A percentile compares a stretch with the other conserved stretches of the same genome.
phyloP scores from a whole-genome alignment of 306 rosid species.

The Delonix regia region DNA sequence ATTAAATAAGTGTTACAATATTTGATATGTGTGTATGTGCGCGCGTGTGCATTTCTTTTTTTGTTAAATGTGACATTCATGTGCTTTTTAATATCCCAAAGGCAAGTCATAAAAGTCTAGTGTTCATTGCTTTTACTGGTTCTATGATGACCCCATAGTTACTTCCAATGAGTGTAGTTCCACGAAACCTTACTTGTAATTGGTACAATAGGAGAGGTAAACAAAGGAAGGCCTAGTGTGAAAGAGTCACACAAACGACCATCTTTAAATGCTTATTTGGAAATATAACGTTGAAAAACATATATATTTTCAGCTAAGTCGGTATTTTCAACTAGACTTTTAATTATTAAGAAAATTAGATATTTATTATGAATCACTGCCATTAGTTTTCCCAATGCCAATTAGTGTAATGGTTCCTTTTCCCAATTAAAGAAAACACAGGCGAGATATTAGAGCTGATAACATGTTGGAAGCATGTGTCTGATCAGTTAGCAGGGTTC shows the following conservation, averaged over 20 bases:
- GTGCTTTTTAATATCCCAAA: not conserved
- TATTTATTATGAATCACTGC: not conserved
- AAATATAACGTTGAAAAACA: not conserved
- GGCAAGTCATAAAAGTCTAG: not conserved
- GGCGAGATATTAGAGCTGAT: not conserved
- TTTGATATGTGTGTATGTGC: not conserved
- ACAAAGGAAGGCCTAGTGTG: not conserved
- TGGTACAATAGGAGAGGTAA: not conserved
- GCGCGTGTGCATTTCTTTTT: too few species aligned
- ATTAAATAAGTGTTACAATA: not conserved
- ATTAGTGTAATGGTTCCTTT: not conserved
- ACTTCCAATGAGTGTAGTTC: not conserved
- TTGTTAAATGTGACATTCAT: not conserved
- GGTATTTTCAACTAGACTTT: not conserved
- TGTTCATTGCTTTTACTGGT: not conserved
- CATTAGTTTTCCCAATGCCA: not conserved
- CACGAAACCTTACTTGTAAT: not conserved
- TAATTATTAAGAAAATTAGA: not conserved
- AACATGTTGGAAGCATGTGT: not conserved
- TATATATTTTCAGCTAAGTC: not conserved
- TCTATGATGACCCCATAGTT: not conserved
- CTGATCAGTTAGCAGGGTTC: not conserved
- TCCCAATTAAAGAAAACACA: not conserved
- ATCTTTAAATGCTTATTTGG: not conserved
- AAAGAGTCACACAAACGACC: not conserved